Evolutionary conservation across 2,329 filamentous ascomycete genomes (phyloP), one percentile per base, ranked within the genome.

Genomic region (Rhexocercosporidium sp.): DNA sequence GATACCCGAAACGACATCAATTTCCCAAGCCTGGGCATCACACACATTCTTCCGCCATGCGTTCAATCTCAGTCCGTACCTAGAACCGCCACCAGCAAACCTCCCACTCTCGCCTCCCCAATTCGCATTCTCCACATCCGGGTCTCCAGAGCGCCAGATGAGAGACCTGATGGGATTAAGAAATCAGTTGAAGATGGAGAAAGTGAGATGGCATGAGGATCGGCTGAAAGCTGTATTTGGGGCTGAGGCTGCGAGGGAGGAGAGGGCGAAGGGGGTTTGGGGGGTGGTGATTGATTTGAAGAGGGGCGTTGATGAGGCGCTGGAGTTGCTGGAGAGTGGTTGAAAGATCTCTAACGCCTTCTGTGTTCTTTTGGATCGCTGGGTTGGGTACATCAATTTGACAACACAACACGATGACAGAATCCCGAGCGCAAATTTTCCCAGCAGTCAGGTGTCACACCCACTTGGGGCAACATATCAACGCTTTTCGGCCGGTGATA

Each of bases 151-250:
- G n/a, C 39, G n/a, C 14, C 29, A 57, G n/a, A 57, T 25, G 3
- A 39, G n/a, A 29, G 34, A 39, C 22, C 34, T 57, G 20, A 57
- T n/a, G 31, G 53, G 31, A 2, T 39, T 71, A 20, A 63, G 53
- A 20, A 56, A 37, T 4, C 64, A 68, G 49, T 61, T 69, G 53
- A 70, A 69, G 51, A 16, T 67, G 27, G 66, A 69, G 41, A 70
- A 64, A 46, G 66, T 69, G 2, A 59, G 66, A 22, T 70, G 64
- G 66, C 66, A 69, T 51, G 66, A 68, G 31, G 69, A 70, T 62
- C 65, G 64, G 22, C 49, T 70, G 25, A 65, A 37, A 18, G 54
- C 54, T 8, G 27, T 62, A 3, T 66, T 69, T 62, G 62, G 62
- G 25, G 25, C 22, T 9, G 61, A 20, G 8, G 57, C 29, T 3